Base-by-base conservation (phyloP, 2,329 filamentous ascomycete genomes). In the Verticillium klebahnii region DNA sequence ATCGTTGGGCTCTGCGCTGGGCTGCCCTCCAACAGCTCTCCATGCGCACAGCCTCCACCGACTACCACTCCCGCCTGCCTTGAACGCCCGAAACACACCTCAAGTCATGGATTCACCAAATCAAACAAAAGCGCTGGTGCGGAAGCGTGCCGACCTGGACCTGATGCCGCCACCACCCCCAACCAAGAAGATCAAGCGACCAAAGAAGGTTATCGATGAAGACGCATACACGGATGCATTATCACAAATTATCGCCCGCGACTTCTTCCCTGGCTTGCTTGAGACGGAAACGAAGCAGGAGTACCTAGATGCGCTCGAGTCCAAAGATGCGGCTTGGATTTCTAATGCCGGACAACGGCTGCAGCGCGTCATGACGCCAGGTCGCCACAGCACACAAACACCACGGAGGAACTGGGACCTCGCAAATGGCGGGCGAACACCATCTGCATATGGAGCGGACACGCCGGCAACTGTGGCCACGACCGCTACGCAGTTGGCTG, bases 191-290 rank as follows among this genome's bases (percentile, higher is more conserved):
- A 96, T 97, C 71, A 97, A 97, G 77, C 86, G 95, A 59, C 95
- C 95, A 0, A 88, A 89, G 65, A 90, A 89, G 65, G 88, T 97
- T 32, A 85, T 99, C 32, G 92, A 97, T 74, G 95, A 99, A 81
- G 94, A 99, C 68, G 88, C 90, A 60, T 99, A 99, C 75, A 95
- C 92, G 2, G 88, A 93, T 62, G 90, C 91, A 1, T 82, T 99
- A 32, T 97, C 93, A 0, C 89, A 95, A 68, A 98, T 99, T 72
- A 97, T 99, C 65, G 92, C 92, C 11, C 88, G 95, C 67, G 95
- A 99, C 80, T 99, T 96, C 80, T 99, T 98, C 70, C 95, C 95
- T 0, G 95, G 94, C 0, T 82, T 99, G 0, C 79, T 93, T 5
- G 93, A 98, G 73, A 89, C 88, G 15, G 88, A 96, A 69, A 89